A percentile compares a stretch with the other conserved stretches of the same genome.
Conservation (phyloP, 2,329 filamentous ascomycete genomes). For the Trichophyton schoenleinii region DNA sequence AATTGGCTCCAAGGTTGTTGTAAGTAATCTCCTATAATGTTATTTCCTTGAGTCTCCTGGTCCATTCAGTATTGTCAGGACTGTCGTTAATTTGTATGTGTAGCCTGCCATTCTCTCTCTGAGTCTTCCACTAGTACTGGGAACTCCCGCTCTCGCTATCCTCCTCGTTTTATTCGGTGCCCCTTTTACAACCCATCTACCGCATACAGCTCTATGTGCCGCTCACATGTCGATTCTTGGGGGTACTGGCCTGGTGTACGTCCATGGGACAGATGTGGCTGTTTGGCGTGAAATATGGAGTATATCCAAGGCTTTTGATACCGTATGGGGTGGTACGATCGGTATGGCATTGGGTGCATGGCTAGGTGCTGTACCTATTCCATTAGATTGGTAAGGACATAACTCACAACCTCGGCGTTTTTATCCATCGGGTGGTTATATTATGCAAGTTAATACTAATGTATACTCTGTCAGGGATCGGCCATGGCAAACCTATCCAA, state of each 20-base stretch:
- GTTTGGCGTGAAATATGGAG: constrained; percentile 61
- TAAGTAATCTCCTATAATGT: constrained; percentile 7
- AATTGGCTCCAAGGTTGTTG: constrained; percentile 15
- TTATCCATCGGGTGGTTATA: background rate
- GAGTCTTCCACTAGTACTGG: constrained; percentile 38
- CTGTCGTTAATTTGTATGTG: constrained; percentile 4
- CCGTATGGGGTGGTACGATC: constrained; percentile 68
- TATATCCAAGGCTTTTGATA: constrained; percentile 62
- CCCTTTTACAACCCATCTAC: constrained; percentile 67
- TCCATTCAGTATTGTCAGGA: too few relatives aligned
- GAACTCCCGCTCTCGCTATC: constrained; percentile 45
- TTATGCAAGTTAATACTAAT: too few relatives aligned
- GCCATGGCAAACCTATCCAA: constrained; percentile 97
- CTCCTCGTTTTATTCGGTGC: constrained; percentile 81
- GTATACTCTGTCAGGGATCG: constrained; percentile 48
- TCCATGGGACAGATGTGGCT: constrained; percentile 60
- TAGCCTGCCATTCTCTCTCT: constrained; percentile 62
- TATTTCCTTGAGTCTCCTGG: too few relatives aligned
- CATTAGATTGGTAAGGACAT: constrained; percentile 65
- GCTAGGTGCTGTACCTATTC: constrained; percentile 89
- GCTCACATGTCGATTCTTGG: constrained; percentile 70
- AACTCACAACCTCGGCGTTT: background rate
- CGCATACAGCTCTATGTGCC: constrained; percentile 67
- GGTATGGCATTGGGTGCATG: constrained; percentile 73
- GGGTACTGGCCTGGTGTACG: constrained; percentile 70